These are phyloP conservation scores for Lentinus brumalis DNA, from an alignment of 768 basidiomycete species.

Conservation along the genomic window DNA sequence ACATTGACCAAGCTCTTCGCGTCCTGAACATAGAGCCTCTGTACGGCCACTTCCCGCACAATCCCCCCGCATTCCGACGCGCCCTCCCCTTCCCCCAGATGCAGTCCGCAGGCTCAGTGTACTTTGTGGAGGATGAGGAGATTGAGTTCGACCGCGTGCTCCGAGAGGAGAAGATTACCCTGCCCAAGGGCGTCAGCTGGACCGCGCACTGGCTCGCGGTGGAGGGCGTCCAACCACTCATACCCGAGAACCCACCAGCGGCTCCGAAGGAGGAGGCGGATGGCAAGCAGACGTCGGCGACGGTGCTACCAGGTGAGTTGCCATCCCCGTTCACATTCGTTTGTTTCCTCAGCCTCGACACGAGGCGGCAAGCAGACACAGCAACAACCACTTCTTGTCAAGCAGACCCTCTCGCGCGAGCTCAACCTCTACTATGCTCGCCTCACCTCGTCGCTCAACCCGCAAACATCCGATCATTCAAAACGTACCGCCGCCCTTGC, in stretches of 20 bases:
- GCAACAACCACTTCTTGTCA: slow-evolving; percentile 77
- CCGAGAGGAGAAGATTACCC: slow-evolving; percentile 79
- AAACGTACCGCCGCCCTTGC: slow-evolving; percentile 90
- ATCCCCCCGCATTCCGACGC: slow-evolving; percentile 62
- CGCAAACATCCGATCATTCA: slow-evolving; percentile 60
- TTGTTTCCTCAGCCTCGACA: slow-evolving; percentile 30
- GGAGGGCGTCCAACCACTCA: slow-evolving; percentile 96
- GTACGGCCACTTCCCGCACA: slow-evolving; percentile 77
- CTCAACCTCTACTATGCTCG: slow-evolving; percentile 94
- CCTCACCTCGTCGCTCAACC: slow-evolving; percentile 81
- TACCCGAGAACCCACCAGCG: slow-evolving; percentile 93
- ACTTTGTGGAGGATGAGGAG: slow-evolving; percentile 96
- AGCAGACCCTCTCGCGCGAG: slow-evolving; percentile 91
- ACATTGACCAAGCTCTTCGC: slow-evolving; percentile 92
- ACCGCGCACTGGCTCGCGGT: slow-evolving; percentile 98
- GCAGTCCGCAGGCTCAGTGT: slow-evolving; percentile 69
- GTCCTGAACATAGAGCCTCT: slow-evolving; percentile 96
- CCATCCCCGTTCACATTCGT: slow-evolving; percentile 31
- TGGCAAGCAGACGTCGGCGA: slow-evolving; percentile 23
- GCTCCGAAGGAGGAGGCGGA: slow-evolving; percentile 57
- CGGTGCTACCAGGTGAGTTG: slow-evolving; percentile 28
- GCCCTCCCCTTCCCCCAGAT: slow-evolving; percentile 48
- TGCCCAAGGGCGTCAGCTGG: slow-evolving; percentile 84
- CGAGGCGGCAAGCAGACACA: slow-evolving; percentile 45
- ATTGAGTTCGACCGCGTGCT: slow-evolving; percentile 93